Evolutionary conservation across 768 basidiomycete species (phyloP).

Genomic region (Mrakia hoshinonis): DNA sequence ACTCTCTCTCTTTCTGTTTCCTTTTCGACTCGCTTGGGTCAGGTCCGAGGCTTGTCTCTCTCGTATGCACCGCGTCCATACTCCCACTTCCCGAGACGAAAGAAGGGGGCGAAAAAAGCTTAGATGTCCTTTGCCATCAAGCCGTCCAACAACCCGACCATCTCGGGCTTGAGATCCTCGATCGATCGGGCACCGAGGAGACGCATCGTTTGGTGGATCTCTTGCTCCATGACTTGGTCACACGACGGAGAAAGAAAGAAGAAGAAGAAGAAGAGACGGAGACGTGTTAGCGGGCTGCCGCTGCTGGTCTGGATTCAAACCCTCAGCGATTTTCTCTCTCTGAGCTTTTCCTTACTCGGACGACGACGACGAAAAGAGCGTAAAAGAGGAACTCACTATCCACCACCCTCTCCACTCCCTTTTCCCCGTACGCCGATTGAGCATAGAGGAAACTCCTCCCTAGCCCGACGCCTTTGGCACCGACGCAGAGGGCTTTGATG

Average conservation of each 20-base stretch:
- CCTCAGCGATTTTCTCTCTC: too few species aligned
- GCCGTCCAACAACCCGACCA: conserved; percentile 48
- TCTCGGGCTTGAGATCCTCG: conserved; percentile 59
- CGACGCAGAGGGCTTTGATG: conserved; percentile 38
- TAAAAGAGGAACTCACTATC: not conserved
- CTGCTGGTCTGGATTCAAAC: too few species aligned
- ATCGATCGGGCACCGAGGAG: conserved; percentile 63
- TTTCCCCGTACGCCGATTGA: conserved; percentile 32
- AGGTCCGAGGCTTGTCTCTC: too few species aligned
- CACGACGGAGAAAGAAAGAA: not conserved
- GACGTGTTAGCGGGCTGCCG: too few species aligned
- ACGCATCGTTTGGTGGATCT: conserved; percentile 70
- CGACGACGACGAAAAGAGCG: too few species aligned
- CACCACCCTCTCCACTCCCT: conserved; percentile 14
- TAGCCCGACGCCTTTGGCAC: conserved; percentile 39
- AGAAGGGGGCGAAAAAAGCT: not conserved
- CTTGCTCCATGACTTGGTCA: conserved; percentile 52
- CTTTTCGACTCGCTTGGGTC: too few species aligned
- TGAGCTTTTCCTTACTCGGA: too few species aligned
- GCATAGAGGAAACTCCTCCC: conserved; percentile 63
- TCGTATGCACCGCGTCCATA: too few species aligned
- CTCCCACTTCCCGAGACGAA: not conserved
- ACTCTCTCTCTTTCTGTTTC: too few species aligned
- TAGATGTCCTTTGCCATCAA: not conserved
- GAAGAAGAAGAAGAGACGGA: not conserved